Evolutionary conservation across 2,329 filamentous ascomycete genomes (phyloP), one percentile per base, ranked within the genome.

Genomic region (Fusarium xyrophilum): DNA sequence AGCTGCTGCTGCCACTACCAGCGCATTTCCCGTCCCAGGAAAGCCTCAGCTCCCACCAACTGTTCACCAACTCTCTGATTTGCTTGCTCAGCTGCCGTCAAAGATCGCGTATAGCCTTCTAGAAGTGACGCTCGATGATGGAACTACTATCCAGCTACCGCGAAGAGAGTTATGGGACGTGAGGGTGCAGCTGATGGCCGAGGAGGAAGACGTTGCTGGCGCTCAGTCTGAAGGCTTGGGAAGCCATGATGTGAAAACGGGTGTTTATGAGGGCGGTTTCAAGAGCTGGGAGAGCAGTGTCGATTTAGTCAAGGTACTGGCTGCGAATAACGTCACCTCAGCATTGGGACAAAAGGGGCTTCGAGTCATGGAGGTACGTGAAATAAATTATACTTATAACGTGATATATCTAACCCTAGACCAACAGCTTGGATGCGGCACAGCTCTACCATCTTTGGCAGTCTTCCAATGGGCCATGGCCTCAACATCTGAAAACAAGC

Each of bases 271-370:
- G 79, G 92, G 92, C 59, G 92, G 92, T 27, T 93, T 95, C 82
- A 96, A 96, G 82, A 94, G 91, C 73, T 96, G 92, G 92, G 92
- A 96, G 80, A 94, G 92, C 79, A 93, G 90, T 63, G 83, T 93
- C 54, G 92, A 96, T 76, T 82, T 96, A 21, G 91, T 92, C 52
- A 91, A 89, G 75, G 87, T 91, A n/a, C 77, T 90, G 32, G 83
- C 83, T 1, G 73, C 76, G 5, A 81, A 82, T 28, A 77, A 80
- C 15, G 77, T 80, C 50, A 70, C 79, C 21, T 63, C 76, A 6
- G 68, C 73, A 48, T 66, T 78, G 62, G 71, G 71, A 23, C 66
- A 76, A 14, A 74, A 76, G 30, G 78, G 82, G 1, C 76, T 81
- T 52, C 80, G 82, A 36, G 75, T 88, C 38, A 81, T 88, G 51